Conservation (phyloP, 805 yeast species). For the Saccharomycopsis sp. region DNA sequence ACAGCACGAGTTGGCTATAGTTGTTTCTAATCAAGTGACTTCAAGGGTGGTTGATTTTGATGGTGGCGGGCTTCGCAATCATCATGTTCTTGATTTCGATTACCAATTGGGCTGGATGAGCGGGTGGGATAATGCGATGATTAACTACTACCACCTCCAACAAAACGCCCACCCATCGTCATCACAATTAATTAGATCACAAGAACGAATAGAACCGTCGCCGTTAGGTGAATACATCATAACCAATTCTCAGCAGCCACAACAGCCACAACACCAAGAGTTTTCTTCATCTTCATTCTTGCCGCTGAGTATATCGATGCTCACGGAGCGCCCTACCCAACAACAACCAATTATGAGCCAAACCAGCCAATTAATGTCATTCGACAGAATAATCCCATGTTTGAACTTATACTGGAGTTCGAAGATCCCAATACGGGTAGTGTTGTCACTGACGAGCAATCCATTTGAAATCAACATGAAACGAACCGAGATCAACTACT, state of each 20-base stretch:
- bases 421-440: constrained; percentile 42
- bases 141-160: constrained; percentile 28
- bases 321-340: too few species aligned
- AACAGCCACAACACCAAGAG: too few species aligned
- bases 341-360: too few species aligned
- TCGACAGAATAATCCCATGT: constrained; percentile 18
- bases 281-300: too few species aligned
- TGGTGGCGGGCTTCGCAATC: constrained; percentile 4
- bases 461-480: constrained; percentile 32
- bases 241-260: too few species aligned
- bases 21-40: constrained; percentile 75
- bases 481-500: constrained; percentile 10
- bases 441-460: constrained; percentile 36
- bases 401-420: constrained; percentile 51
- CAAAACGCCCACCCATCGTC: too few species aligned
- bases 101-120: constrained; percentile 65
- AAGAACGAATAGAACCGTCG: not conserved
- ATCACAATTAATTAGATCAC: too few species aligned
- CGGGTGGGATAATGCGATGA: constrained; percentile 60
- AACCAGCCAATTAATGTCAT: not conserved
- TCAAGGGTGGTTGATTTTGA: constrained; percentile 32
- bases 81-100: constrained; percentile 37
- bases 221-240: not conserved
- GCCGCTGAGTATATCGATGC: too few species aligned
- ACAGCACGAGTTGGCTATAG: constrained; percentile 47